Evolutionary conservation across 352 stramenopile species (phyloP).

Genomic region (Pythium volutum): DNA sequence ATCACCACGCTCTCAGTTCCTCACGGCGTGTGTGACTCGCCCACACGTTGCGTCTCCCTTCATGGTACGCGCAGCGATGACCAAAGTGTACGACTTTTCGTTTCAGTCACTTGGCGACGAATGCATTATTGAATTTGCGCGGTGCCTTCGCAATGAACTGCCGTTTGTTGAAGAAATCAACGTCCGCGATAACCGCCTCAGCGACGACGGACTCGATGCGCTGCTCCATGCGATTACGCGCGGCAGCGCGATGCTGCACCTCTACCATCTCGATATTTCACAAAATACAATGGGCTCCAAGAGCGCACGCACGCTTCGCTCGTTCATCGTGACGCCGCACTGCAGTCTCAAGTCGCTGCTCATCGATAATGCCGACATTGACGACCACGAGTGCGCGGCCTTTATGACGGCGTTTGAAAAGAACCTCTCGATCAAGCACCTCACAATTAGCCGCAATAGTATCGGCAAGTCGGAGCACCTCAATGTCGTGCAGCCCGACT

Average conservation of each 20-base stretch:
- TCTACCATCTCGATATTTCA: conserved; percentile 61
- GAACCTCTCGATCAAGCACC: conserved; percentile 68
- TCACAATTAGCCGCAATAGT: conserved; percentile 82
- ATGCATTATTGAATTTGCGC: conserved; percentile 64
- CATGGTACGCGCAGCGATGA: conserved; percentile 53
- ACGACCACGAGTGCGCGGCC: conserved; percentile 81
- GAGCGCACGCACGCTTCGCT: conserved; percentile 54
- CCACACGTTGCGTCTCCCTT: conserved; percentile 59
- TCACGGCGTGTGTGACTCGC: conserved; percentile 48
- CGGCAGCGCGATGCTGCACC: conserved; percentile 47
- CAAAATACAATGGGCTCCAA: conserved; percentile 63
- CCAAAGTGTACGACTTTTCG: conserved; percentile 78
- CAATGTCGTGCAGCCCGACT: conserved; percentile 85
- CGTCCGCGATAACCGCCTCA: conserved; percentile 86
- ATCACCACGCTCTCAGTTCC: conserved; percentile 60
- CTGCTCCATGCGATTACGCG: conserved; percentile 54
- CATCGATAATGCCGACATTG: conserved; percentile 84
- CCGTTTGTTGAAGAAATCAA: conserved; percentile 77
- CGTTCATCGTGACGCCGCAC: conserved; percentile 47
- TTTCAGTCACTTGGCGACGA: conserved; percentile 76
- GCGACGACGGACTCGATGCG: conserved; percentile 60
- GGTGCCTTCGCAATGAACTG: conserved; percentile 47
- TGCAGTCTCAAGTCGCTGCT: conserved; percentile 69
- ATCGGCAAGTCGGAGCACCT: conserved; percentile 87
- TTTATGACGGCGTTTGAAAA: conserved; percentile 84